Percentiles rank a stretch among this genome's conserved stretches.
phyloP scores from a whole-genome alignment of 2,329 filamentous ascomycete genomes.

The Hymenoscyphus repandus region DNA sequence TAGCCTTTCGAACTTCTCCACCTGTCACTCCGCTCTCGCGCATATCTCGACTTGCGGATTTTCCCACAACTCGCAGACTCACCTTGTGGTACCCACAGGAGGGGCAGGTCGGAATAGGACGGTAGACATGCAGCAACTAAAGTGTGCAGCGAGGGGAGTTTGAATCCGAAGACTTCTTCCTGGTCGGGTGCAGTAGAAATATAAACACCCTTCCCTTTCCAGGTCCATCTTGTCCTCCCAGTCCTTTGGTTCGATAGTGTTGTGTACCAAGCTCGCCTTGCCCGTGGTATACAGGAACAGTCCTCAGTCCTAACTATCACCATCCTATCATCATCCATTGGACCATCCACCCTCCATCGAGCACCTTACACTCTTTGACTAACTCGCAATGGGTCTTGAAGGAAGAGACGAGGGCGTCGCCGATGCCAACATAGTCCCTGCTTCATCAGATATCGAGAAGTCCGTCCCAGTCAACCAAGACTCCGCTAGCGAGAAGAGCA shows the following conservation, averaged over 20 bases:
- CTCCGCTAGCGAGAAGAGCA: neutral
- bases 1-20: neutral
- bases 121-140: neutral
- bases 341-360: neutral
- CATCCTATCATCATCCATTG: neutral
- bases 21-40: neutral
- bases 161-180: neutral
- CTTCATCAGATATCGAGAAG: neutral
- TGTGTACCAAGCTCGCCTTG: neutral
- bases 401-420: neutral
- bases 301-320: neutral
- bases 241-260: neutral
- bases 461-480: neutral
- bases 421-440: neutral
- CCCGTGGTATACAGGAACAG: neutral
- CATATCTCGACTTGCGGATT: neutral
- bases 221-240: neutral
- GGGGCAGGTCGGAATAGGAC: neutral
- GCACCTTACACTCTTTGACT: too few relatives aligned
- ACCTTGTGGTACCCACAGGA: neutral
- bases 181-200: neutral
- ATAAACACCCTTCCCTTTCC: conserved; percentile 1
- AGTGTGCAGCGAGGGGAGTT: neutral
- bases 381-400: too few relatives aligned
- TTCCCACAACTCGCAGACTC: neutral